Evolutionary conservation across 2,329 filamentous ascomycete genomes (phyloP).

Genomic region (Pseudopithomyces maydicus): DNA sequence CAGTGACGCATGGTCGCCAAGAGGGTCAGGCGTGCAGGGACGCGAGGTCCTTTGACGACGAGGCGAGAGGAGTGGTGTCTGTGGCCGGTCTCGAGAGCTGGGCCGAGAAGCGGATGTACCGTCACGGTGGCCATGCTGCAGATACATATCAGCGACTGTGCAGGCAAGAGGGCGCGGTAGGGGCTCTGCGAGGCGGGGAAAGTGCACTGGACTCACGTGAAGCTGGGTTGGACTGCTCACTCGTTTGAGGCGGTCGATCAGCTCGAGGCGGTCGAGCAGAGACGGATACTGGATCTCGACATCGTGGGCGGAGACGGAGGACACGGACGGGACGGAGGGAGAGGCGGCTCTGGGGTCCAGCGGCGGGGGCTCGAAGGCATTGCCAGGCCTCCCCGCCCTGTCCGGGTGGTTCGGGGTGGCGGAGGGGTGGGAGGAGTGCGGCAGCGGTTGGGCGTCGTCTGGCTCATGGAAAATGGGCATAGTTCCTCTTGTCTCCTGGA

Average conservation of each 20-base stretch:
- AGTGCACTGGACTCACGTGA: slow-evolving; percentile 51
- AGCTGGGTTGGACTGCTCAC: slow-evolving; percentile 77
- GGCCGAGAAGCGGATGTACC: slow-evolving; percentile 20
- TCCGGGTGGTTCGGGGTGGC: slow-evolving; percentile 18
- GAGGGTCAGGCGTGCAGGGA: slow-evolving; percentile 30
- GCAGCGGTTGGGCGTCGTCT: slow-evolving; percentile 31
- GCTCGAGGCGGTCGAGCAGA: slow-evolving; percentile 67
- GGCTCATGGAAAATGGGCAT: slow-evolving; percentile 50
- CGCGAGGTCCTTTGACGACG: slow-evolving; percentile 43
- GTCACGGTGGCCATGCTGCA: slow-evolving; percentile 23
- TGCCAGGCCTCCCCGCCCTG: slow-evolving; percentile 20
- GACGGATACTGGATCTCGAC: slow-evolving; percentile 26
- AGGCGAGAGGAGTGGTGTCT: slow-evolving; percentile 41
- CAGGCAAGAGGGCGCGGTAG: neutral
- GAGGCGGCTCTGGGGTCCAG: slow-evolving; percentile 14
- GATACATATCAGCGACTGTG: slow-evolving; percentile 19
- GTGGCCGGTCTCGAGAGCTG: slow-evolving; percentile 32
- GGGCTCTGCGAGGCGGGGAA: neutral
- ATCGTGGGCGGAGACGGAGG: slow-evolving; percentile 9
- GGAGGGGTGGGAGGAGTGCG: slow-evolving; percentile 20
- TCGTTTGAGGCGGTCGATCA: slow-evolving; percentile 84
- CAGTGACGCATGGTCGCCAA: slow-evolving; percentile 32
- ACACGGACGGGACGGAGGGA: slow-evolving; percentile 3
- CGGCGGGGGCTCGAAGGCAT: slow-evolving; percentile 13
- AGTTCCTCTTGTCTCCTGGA: slow-evolving; percentile 20